Evolutionary conservation across 2,329 filamentous ascomycete species (phyloP), one percentile per base, ranked within the genome.

Genomic region (Diaporthe capsici): DNA sequence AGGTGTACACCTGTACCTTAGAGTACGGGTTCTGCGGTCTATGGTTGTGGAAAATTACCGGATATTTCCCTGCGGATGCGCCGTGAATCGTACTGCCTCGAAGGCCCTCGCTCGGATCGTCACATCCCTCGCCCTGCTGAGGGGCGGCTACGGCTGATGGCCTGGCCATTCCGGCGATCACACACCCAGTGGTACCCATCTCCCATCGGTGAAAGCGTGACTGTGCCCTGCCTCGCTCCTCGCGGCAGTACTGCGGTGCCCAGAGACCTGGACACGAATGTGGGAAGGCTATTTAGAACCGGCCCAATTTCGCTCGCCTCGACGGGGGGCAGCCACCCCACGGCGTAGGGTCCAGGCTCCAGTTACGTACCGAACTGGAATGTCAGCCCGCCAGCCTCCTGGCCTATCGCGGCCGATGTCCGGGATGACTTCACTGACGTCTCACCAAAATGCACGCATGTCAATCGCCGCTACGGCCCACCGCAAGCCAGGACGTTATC

Each of bases 371-470:
- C 70, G 42, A 53, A 42, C 58, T 65, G 65, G 58, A 17, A 34
- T 53, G 71, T 37, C 58, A 63, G 37, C 34, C 60, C 39, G 58
- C 28, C 58, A 61, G 70, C 58, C 31, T 65, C 58, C 58, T 63
- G 60, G 47, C 58, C 51, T 55, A 55, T 65, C 58, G 58, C 71
- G 71, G 71, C 37, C 71, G 55, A 65, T 65, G 37, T 63, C 71
- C 71, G 71, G 58, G 58, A 47, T 65, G 71, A 65, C 71, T 63
- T 55, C 42, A 42, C 65, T 70, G 65, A 70, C 65, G 49, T 70
- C 65, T 55, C 65, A 55, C 65, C 65, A 28, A 70, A 42, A 55
- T 53, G 49, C 37, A 73, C 34, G 47, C n/a, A 55, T 28, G 51
- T 39, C 51, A 51, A 55, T 55, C n/a, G n/a, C 34, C 34, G 34